Base-by-base conservation (phyloP, 1,284 basidiomycete species). In the Ceratobasidium sp. region DNA sequence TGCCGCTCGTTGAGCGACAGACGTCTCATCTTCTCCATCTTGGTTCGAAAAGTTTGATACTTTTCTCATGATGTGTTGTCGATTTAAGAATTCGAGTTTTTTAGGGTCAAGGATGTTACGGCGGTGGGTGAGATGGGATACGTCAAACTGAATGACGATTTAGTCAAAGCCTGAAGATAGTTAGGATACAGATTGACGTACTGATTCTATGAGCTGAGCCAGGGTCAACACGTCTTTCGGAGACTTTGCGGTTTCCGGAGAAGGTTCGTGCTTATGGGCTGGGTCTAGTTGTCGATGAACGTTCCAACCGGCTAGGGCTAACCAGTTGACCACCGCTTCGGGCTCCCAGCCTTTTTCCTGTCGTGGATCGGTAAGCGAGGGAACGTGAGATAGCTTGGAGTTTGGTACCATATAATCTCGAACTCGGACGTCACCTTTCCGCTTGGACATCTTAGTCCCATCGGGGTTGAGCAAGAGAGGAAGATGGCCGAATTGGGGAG, bases 401-500 rank as follows among this genome's bases (percentile, higher is more conserved):
- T 1, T 11, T 79, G 88, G 75, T 78, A 95, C 94, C 65, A 93
- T 90, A 80, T 95, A 99, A 78, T 94, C 91, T 37, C 90, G 85
- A 2, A 98, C 95, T 49, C 88, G 86, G 0, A 96, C 95, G 79
- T 98, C 95, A 1, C 94, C 96, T 24, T 92, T 90, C 9, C 98
- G 87, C 81, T 99, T 99, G 24, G 93, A 95, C 86, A 99, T 93
- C 81, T 99, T 99, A 1, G 90, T 88, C 0, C 96, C 96, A 80
- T 98, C 95, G 0, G 90, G 84, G 79, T 98, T 98, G 46, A 98
- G 85, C 0, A 99, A 84, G 41, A 99, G 86, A 0, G 97, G 97
- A 2, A 99, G 84, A 81, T 99, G 98, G 0, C 91, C 97, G 78
- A 96, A 99, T 75, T 88, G 81, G 0, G 98, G 98, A 0, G 92